Evolutionary conservation across 768 basidiomycete species (phyloP), one percentile per base, ranked within the genome.

Genomic region (Kwoniella heveanensis): DNA sequence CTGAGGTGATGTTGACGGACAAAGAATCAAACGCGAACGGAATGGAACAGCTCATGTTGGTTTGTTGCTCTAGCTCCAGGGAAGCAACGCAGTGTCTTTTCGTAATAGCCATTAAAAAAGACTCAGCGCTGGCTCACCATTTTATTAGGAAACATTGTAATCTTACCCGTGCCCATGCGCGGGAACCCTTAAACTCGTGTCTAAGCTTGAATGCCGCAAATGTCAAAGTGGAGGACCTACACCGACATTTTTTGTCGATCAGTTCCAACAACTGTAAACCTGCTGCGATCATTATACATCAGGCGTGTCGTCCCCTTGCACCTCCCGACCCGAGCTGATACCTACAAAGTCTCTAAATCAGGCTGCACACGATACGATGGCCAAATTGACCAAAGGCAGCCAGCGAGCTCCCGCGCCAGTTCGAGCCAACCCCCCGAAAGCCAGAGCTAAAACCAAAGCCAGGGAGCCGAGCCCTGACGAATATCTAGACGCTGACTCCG

Each of bases 401-500:
- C 4, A 17, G 10, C 8, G 39, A 44, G 39, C 39, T 9, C 19
- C 39, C 10, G 39, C 39, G 17, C 17, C 39, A 9, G 39, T 17
- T 10, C 39, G 17, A 32, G 13, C 25, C n/a, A 21, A 27, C 7
- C 19, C 36, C 21, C n/a, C n/a, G n/a, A 24, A 10, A n/a, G n/a
- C n/a, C 19, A 21, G 7, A 21, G 26, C 25, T 9, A 21, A 27
- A 32, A n/a, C 36, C 8, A 4, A 22, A 26, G n/a, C 9, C 2
- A 26, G 52, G 7, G 26, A 27, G 27, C 52, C 52, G 26, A 53
- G 26, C 21, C 52, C 52, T 25, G 68, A 71, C 47, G 64, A 62
- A 29, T 54, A 65, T 39, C 66, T 74, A 22, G 72, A 74, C 21
- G 62, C 48, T 13, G 79, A 80, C 24, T 74, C 71, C 1, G 79